These are phyloP conservation scores for Paxillus rubicundulus DNA, from an alignment of 768 basidiomycete species.

Conservation along the genomic window DNA sequence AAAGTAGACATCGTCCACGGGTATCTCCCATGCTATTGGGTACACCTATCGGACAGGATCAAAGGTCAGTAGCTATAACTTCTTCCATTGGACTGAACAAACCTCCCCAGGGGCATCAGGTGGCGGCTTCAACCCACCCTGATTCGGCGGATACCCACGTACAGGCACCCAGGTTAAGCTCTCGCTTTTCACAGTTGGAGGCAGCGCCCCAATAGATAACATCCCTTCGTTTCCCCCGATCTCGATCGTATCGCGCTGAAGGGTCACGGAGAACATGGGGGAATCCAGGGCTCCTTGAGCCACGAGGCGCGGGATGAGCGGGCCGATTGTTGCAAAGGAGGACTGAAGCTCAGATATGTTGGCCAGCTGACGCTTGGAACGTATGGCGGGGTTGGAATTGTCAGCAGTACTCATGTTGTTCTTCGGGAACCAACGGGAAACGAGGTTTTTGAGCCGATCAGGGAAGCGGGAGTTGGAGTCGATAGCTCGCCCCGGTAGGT, in stretches of 20 bases:
- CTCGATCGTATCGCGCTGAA: slow-evolving; percentile 68
- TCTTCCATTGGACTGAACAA: slow-evolving; percentile 11
- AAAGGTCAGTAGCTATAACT: slow-evolving; percentile 2
- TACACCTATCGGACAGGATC: slow-evolving; percentile 40
- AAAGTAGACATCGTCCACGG: slow-evolving; percentile 68
- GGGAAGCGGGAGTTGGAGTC: slow-evolving; percentile 4
- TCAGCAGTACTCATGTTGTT: neutral
- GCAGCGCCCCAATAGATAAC: slow-evolving; percentile 66
- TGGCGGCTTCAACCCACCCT: slow-evolving; percentile 58
- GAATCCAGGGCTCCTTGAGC: slow-evolving; percentile 33
- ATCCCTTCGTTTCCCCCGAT: slow-evolving; percentile 67
- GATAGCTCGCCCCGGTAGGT: neutral
- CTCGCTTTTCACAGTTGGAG: slow-evolving; percentile 43
- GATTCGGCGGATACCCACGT: slow-evolving; percentile 46
- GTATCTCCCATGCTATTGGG: slow-evolving; percentile 70
- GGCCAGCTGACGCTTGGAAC: slow-evolving; percentile 7
- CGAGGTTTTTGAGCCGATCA: slow-evolving; percentile 11
- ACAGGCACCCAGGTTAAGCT: slow-evolving; percentile 67
- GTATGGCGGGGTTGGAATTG: neutral
- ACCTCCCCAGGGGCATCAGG: slow-evolving; percentile 61
- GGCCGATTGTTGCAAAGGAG: slow-evolving; percentile 42
- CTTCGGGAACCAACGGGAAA: slow-evolving; percentile 19
- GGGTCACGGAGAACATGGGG: slow-evolving; percentile 54
- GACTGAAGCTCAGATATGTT: slow-evolving; percentile 34
- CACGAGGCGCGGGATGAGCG: slow-evolving; percentile 48